Evolutionary conservation across 2,329 filamentous ascomycete species (phyloP), one percentile per base, ranked within the genome.

Genomic region (Pseudomassariella vexata): DNA sequence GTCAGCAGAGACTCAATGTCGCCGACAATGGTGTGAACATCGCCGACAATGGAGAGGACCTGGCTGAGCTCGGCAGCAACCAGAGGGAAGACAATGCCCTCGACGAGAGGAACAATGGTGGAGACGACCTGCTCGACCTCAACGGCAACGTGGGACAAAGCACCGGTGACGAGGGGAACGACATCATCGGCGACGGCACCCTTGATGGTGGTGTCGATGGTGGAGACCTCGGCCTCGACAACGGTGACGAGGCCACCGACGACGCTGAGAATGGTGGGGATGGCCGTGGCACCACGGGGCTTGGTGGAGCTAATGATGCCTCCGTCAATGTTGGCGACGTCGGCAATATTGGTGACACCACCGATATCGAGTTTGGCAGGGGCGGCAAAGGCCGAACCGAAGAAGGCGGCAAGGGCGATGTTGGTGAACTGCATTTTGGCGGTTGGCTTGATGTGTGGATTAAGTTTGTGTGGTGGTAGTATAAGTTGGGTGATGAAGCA

Each of bases 401-500:
- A 48, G 36, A 55, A 40, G 37, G 52, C 52, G 37, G 48, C 47
- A 29, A 54, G 38, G 33, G 44, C 41, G 44, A 51, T 43, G 36
- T 36, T 54, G 34, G 46, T 40, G 51, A 55, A 53, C 46, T 52
- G 50, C 53, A 56, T 56, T 37, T 36, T 55, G 41, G 28, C 36
- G 35, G 37, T 39, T 27, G 37, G n/a, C n/a, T n/a, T n/a, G n/a
- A n/a, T n/a, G n/a, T n/a, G n/a, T n/a, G n/a, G n/a, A n/a, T 26
- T 25, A 24, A 30, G 26, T 36, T 32, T 30, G 32, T 35, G 24
- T 19, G 20, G 38, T 32, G 28, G 32, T 30, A 18, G 15, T n/a
- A 18, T 17, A 36, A 12, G n/a, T 9, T 17, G 37, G 25, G 29
- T n/a, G 15, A 34, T 24, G 28, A 32, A 16, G 25, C 19, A 21